Base-by-base conservation (phyloP, 345 rosid genomes). In the Toxicodendron radicans region DNA sequence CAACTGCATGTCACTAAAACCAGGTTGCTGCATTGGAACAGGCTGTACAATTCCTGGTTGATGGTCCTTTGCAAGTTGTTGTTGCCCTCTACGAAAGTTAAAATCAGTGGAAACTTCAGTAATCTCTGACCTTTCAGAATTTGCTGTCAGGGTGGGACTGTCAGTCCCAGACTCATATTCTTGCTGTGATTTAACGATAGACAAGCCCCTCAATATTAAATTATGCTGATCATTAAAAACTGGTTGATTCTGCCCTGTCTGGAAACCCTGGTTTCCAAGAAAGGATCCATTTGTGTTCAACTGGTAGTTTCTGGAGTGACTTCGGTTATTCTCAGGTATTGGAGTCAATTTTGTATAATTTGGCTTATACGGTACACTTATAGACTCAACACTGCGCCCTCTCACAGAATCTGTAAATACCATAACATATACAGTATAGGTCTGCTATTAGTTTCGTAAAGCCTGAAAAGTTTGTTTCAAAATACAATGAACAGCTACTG, bases 1-100 rank as follows among this genome's bases (percentile, higher is more conserved):
- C 64, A 88, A 76, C 73, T 87, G 94, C 87, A 85, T 83, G 66
- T 88, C 94, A 76, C 71, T 85, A 59, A 79, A 65, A 52, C 87
- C 85, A 74, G 90, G 75, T 78, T 85, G 94, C 79, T 91, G 94
- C 87, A 81, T 87, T 30, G 57, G 71, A 23, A 48, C 48, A 76
- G 80, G 71, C 65, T 76, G 84, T 70, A 71, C 53, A 74, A 68
- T 67, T 64, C 76, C 68, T 14, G 78, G 58, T 62, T 80, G 84
- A 45, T 79, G 87, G 52, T 64, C 72, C 24, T 72, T 75, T 38
- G 78, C 62, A 63, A 75, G 41, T 63, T 85, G 89, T 32, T 81
- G 85, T 73, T 76, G 86, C 59, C 82, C 85, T 72, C 72, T 78
- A 74, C 78, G 70, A 75, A 85, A 83, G 61, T 82, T 79, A 79